Evolutionary conservation across 2,329 filamentous ascomycete genomes (phyloP).

Genomic region (Talaromyces sp.): DNA sequence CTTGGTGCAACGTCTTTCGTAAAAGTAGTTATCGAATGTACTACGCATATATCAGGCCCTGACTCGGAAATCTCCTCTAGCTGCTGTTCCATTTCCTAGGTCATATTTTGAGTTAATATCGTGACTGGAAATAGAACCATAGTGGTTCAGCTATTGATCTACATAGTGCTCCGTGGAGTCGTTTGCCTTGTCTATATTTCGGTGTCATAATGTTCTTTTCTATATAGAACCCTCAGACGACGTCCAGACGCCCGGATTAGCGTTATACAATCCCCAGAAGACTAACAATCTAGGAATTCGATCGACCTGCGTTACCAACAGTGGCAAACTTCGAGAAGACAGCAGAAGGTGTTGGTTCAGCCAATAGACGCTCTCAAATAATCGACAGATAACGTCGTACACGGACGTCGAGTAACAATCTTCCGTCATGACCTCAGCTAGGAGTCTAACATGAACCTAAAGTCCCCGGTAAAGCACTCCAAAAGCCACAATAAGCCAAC

Average conservation of each 20-base stretch:
- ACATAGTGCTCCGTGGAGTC: no score
- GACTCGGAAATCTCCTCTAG: not conserved
- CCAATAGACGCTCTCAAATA: not conserved
- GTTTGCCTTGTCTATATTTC: not conserved
- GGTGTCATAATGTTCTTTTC: not conserved
- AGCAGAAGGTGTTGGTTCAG: not conserved
- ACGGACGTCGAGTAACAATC: not conserved
- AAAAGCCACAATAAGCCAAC: not conserved
- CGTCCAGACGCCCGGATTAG: not conserved
- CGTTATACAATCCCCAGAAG: not conserved
- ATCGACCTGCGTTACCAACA: constrained; percentile 1
- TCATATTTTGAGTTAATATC: not conserved
- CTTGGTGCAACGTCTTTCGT: no score
- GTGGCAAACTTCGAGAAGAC: constrained; percentile 9
- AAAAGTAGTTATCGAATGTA: not conserved
- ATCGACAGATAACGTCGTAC: not conserved
- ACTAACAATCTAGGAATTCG: not conserved
- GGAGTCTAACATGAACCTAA: not conserved
- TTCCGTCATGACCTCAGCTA: not conserved
- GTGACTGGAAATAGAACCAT: not conserved
- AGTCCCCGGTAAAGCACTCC: not conserved
- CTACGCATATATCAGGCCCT: not conserved
- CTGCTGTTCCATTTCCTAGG: not conserved
- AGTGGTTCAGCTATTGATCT: not conserved
- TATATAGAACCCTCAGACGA: not conserved